Evolutionary conservation across 116 monocot genomes (phyloP), one percentile per base, ranked within the genome.

Genomic region (Iris pallida): DNA sequence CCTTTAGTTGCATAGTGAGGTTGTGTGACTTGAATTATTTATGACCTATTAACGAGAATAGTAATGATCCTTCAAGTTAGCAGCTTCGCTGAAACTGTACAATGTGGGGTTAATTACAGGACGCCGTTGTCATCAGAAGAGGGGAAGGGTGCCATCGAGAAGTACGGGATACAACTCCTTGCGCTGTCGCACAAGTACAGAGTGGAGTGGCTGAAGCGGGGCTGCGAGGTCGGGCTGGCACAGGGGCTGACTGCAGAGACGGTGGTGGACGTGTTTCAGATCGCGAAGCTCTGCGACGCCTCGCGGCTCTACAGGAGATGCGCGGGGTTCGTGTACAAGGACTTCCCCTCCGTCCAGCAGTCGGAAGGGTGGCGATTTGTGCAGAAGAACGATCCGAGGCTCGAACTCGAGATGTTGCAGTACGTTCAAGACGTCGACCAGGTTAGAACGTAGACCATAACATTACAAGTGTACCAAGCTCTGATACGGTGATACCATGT

Each of bases 281-380:
- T 95, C 7, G 84, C 91, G 3, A 75, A 68, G 67, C 66, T 76
- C 11, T 91, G 91, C 76, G 86, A 91, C 71, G 82, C 91, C 10
- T 81, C 88, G 47, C 13, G 78, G 54, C 86, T 95, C 13, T 73
- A 58, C 55, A 73, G 72, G 16, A 61, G 71, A 7, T 91, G 95
- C 79, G 59, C 89, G 77, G 70, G 56, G 41, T 54, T 95, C 42
- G 63, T 82, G 15, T 64, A 61, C 44, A 68, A 65, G 51, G 74
- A 91, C 15, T 91, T 88, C 60, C 41, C 42, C 42, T 55, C 73
- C 16, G 82, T 95, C 7, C 76, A 80, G 78, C 45, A 53, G 59
- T 79, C 86, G 1, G 95, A 88, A 19, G 88, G 79, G 8, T 95
- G 91, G 91, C 78, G 78, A 5, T 95, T 95, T 74, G 52, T 88